Base-by-base conservation (phyloP, 805 yeast genomes). In the Pichia gijzeniarum region DNA sequence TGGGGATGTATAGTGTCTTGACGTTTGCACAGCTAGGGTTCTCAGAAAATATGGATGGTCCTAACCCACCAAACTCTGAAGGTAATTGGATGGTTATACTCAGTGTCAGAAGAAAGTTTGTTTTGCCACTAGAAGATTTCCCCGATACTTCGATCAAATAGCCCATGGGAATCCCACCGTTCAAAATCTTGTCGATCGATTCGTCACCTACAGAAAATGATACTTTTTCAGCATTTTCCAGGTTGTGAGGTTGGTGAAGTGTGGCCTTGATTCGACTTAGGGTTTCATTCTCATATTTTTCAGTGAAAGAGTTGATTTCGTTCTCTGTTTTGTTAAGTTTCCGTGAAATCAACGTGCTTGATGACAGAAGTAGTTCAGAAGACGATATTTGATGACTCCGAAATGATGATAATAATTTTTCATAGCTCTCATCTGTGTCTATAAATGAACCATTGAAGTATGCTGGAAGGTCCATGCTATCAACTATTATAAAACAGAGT, bases 61-160 rank as follows among this genome's bases (percentile, higher is more conserved):
- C 70, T 8, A 76, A 48, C 0, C 85, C 85, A 4, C 80, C 79
- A 32, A 63, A 51, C 16, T 60, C 64, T 10, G 21, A 38, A 0
- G 81, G 73, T 9, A 75, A 53, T 51, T 82, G 88, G 12, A 81
- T 77, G 2, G 79, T 65, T 3, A 79, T 65, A 2, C 84, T 70
- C 42, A 89, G 55, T 52, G 83, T 91, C 67, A 82, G 72, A 21
- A 85, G 64, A 4, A 90, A 64, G 53, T 90, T 95, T 0, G 96
- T 82, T 57, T 91, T 91, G 0, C 96, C 98, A 1, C 85, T 74
- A 0, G 95, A 85, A 41, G 95, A 79, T 21, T 82, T 84, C 0
- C 98, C 98, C 53, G 79, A 80, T 3, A 91, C 59, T 64, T 90
- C 98, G 0, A 89, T 80, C 2, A 84, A 59, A 20, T 71, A 62